Conservation (phyloP, 169 alveolate species). For the Plasmodium inui region DNA sequence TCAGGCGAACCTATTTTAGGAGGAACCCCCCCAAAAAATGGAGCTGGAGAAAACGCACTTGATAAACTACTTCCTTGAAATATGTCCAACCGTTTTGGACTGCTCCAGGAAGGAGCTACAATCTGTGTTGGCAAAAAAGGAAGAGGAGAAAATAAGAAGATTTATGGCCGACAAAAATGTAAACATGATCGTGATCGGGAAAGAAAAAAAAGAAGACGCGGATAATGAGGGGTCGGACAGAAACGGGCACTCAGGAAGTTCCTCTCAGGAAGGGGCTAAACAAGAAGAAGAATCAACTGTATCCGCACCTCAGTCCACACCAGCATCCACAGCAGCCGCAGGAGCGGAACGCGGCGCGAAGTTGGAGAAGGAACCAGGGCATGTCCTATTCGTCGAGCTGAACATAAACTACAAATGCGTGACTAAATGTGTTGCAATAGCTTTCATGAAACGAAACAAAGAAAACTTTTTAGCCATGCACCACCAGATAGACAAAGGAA, state of each 20-base stretch:
- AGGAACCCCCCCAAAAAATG: constrained; percentile 58
- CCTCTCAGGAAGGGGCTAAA: background rate
- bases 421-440: constrained; percentile 65
- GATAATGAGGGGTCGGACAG: constrained; percentile 22
- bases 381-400: constrained; percentile 63
- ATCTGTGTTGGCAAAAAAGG: constrained; percentile 81
- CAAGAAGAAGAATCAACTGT: background rate
- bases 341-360: background rate
- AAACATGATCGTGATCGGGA: constrained; percentile 84
- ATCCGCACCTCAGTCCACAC: too few relatives aligned
- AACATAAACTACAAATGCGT: constrained; percentile 70
- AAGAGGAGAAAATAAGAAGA: constrained; percentile 80
- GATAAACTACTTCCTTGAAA: constrained; percentile 85
- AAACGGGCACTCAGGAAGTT: constrained; percentile 24
- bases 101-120: constrained; percentile 86
- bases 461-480: constrained; percentile 38
- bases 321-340: background rate
- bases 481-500: constrained; percentile 32
- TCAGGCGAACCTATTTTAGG: background rate
- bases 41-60: constrained; percentile 84
- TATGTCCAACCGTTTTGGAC: constrained; percentile 86
- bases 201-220: constrained; percentile 72
- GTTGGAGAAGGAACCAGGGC: constrained; percentile 28
- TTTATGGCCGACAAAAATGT: constrained; percentile 83
- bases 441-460: constrained; percentile 74